phyloP scores from a whole-genome alignment of 1,139 yeast genomes.

The Zygoascus hellenicus region DNA sequence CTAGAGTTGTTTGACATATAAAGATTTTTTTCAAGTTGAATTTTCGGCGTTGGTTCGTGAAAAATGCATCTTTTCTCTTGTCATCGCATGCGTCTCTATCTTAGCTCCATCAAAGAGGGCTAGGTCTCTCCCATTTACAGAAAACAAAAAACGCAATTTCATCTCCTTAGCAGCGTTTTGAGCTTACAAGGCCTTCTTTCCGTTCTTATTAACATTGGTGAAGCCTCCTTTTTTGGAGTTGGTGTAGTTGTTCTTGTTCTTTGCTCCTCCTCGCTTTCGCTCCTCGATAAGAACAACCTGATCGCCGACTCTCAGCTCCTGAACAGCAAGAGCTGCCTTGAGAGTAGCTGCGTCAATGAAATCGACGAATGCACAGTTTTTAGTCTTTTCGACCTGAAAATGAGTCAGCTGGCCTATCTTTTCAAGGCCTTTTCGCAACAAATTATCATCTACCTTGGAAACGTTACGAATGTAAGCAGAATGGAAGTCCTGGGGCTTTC shows the following conservation, averaged over 20 bases:
- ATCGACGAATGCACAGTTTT: slow-evolving; percentile 37
- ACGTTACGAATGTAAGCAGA: slow-evolving; percentile 38
- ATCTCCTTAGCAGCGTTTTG: neutral
- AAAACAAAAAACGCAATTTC: neutral
- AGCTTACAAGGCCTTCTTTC: slow-evolving; percentile 1
- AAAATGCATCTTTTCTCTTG: slow-evolving; percentile 1
- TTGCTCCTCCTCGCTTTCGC: slow-evolving; percentile 29
- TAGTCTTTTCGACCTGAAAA: slow-evolving; percentile 33
- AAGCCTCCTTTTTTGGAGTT: slow-evolving; percentile 12
- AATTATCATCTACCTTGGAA: slow-evolving; percentile 27
- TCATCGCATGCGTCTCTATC: slow-evolving; percentile 5
- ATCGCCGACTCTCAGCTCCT: slow-evolving; percentile 30
- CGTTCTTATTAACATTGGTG: slow-evolving; percentile 10
- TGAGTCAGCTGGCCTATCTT: slow-evolving; percentile 33
- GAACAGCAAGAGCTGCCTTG: slow-evolving; percentile 31
- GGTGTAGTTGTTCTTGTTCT: slow-evolving; percentile 11
- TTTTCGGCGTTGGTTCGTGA: neutral
- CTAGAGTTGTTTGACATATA: no score
- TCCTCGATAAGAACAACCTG: slow-evolving; percentile 30
- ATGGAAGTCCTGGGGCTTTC: slow-evolving; percentile 25
- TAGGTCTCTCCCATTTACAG: neutral
- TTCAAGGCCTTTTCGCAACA: slow-evolving; percentile 29
- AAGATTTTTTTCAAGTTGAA: no score
- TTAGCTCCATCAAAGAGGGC: neutral
- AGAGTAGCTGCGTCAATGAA: slow-evolving; percentile 32